Evolutionary conservation across 2,329 filamentous ascomycete species (phyloP).

Genomic region (Pezicula rhizophila): DNA sequence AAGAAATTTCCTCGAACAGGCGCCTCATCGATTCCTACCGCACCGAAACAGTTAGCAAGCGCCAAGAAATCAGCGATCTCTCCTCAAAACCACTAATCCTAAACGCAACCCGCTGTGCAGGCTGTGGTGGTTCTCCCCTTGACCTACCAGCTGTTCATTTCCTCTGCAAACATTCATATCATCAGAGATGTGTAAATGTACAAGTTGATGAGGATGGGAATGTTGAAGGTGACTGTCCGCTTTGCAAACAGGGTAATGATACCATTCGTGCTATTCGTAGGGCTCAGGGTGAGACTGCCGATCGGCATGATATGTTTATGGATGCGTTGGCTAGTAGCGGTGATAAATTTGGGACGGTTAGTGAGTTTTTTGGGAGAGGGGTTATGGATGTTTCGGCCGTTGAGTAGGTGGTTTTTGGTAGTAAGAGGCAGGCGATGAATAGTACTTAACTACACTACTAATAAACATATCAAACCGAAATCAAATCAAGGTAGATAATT

Average conservation of each 20-base stretch:
- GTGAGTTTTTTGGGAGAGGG: slow-evolving; percentile 90
- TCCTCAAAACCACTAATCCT: slow-evolving; percentile 79
- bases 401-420: neutral
- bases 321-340: slow-evolving; percentile 70
- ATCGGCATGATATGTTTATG: slow-evolving; percentile 83
- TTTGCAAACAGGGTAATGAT: slow-evolving; percentile 77
- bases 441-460: too few species aligned
- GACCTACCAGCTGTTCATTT: slow-evolving; percentile 93
- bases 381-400: slow-evolving; percentile 60
- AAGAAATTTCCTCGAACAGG: slow-evolving; percentile 76
- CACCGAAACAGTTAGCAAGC: slow-evolving; percentile 73
- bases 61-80: slow-evolving; percentile 71
- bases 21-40: slow-evolving; percentile 79
- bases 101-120: slow-evolving; percentile 80
- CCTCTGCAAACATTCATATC: slow-evolving; percentile 94
- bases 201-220: slow-evolving; percentile 40
- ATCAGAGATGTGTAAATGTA: slow-evolving; percentile 78
- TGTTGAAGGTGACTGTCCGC: slow-evolving; percentile 71
- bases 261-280: slow-evolving; percentile 82
- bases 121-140: slow-evolving; percentile 64
- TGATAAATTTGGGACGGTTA: slow-evolving; percentile 84
- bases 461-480: too few species aligned
- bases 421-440: too few species aligned
- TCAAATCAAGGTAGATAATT: too few species aligned
- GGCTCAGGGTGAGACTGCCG: slow-evolving; percentile 80